Evolutionary conservation across 2,329 filamentous ascomycete species (phyloP).

Genomic region (Chrysoporthe deuterocubensis): DNA sequence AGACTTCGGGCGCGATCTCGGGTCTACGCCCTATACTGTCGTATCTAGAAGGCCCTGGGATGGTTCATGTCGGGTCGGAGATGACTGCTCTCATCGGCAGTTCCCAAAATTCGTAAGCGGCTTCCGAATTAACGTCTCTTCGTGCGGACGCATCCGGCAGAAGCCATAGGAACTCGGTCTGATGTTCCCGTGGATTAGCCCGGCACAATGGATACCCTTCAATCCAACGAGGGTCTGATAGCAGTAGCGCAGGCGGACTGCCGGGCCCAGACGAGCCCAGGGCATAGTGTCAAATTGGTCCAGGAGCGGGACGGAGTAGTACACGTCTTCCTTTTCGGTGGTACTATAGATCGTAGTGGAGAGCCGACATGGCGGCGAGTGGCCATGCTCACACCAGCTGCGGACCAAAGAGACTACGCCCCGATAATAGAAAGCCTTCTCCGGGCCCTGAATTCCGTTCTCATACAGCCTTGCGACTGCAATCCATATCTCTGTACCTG

Average conservation of each 20-base stretch:
- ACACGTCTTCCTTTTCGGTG: background rate
- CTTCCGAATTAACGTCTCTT: background rate
- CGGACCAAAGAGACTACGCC: too few species aligned
- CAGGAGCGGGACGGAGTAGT: background rate
- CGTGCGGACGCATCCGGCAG: background rate
- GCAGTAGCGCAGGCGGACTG: background rate
- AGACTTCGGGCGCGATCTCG: conserved; percentile 1
- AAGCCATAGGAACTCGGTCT: background rate
- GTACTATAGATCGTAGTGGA: background rate
- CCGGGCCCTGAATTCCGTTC: too few species aligned
- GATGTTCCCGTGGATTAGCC: background rate
- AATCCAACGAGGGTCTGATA: background rate
- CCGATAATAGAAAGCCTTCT: too few species aligned
- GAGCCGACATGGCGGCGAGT: background rate
- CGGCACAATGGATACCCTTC: background rate
- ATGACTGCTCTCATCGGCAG: background rate
- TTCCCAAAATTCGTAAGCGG: background rate
- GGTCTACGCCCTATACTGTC: background rate
- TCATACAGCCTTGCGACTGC: too few species aligned
- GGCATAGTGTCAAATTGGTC: background rate
- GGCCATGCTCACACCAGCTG: background rate
- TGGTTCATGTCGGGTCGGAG: background rate
- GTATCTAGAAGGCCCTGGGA: background rate
- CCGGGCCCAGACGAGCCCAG: background rate
- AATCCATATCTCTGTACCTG: too few species aligned